Base-by-base conservation (phyloP, 169 alveolate species). In the Eimeria zaria region DNA sequence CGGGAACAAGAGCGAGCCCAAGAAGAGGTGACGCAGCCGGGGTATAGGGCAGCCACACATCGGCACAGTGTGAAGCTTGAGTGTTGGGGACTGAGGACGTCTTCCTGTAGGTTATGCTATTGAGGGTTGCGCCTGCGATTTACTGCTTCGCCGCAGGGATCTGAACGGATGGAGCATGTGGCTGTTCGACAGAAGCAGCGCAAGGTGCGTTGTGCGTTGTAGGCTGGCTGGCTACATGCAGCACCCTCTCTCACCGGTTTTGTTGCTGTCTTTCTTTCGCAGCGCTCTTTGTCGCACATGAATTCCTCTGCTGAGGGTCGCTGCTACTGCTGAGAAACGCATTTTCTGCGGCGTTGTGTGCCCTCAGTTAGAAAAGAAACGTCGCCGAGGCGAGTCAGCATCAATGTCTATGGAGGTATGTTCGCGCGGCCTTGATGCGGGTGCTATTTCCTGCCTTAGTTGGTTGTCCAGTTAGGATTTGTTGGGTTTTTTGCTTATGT, bases 141-240 rank as follows among this genome's bases (percentile, higher is more conserved):
- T 55, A 55, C 16, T 80, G 71, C 9, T 39, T 8, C 33, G 27
- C 11, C 30, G 39, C 71, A 51, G n/a, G 71, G 46, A 0, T 24
- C 62, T 46, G 89, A 46, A 22, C 71, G 46, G 71, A 80, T 80
- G 89, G 89, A 48, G 89, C 71, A 80, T 51, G 89, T 80, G 89
- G 46, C 44, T 46, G 48, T 48, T 20, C 39, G 89, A 27, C 71
- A 80, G 89, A 48, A 22, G 46, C 76, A 85, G 78, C 73, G 92
- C 39, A 84, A 84, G 92, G 92, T 84, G 51, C 44, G 69, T 11
- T n/a, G 33, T 39, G 36, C 7, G 4, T 9, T 41, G 60, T 39
- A 7, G 46, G 46, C 39, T 60, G 16, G 14, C 22, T 16, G 5
- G 14, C 27, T 62, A 22, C 71, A 1, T 53, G 60, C 60, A 24